Conservation (phyloP, 805 yeast species). For the Zygoascus tannicola region DNA sequence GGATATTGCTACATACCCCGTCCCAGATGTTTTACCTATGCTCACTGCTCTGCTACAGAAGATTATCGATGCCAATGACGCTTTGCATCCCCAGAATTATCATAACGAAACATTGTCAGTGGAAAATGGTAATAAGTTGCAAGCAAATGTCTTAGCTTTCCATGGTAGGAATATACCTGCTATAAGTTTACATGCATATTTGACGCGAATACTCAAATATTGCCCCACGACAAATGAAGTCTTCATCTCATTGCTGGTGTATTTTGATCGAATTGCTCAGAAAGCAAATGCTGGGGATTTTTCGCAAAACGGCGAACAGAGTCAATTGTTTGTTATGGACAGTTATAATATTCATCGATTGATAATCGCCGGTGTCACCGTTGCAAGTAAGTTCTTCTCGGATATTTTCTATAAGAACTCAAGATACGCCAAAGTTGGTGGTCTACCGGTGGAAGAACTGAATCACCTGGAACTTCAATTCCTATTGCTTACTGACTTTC, state of each 20-base stretch:
- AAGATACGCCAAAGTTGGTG: conserved; percentile 90
- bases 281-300: conserved; percentile 44
- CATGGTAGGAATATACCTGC: conserved; percentile 96
- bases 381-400: conserved; percentile 87
- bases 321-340: conserved; percentile 85
- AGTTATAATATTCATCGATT: conserved; percentile 90
- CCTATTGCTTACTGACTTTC: conserved; percentile 72
- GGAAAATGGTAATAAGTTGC: conserved; percentile 18
- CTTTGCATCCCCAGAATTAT: conserved; percentile 61
- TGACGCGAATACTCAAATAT: conserved; percentile 83
- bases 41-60: conserved; percentile 74
- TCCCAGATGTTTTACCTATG: conserved; percentile 73
- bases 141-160: conserved; percentile 59
- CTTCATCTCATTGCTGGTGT: conserved; percentile 78
- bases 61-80: conserved; percentile 85
- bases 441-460: conserved; percentile 84
- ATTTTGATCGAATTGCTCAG: conserved; percentile 88
- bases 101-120: conserved; percentile 4
- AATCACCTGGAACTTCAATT: conserved; percentile 90
- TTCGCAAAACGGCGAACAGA: conserved; percentile 1
- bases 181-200: conserved; percentile 81
- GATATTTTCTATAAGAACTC: conserved; percentile 92
- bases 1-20: conserved; percentile 76
- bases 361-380: conserved; percentile 90
- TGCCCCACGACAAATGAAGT: conserved; percentile 99